A percentile compares a stretch with the other conserved stretches of the same genome.
These are phyloP conservation scores for Galeopsis tetrahit DNA, from an alignment of 257 asterid species.

Conservation along the genomic window DNA sequence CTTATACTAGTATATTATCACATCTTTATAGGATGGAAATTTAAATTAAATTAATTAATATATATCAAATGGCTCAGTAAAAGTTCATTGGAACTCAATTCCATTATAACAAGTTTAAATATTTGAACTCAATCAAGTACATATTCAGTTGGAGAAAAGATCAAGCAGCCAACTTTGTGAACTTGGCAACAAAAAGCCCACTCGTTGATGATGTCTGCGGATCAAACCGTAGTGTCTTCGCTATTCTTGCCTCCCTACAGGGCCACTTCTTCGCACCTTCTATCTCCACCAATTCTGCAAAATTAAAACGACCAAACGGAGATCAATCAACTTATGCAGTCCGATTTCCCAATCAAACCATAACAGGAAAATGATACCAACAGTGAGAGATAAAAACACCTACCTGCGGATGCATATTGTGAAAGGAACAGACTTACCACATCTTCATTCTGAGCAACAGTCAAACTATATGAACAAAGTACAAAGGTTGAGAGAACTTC, in stretches of 20 bases:
- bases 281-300: slow-evolving; percentile 75
- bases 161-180: slow-evolving; percentile 54
- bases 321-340: background rate
- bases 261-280: slow-evolving; percentile 76
- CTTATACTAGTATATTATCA: background rate
- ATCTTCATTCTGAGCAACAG: slow-evolving; percentile 89
- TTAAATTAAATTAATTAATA: background rate
- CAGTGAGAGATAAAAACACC: slow-evolving; percentile 1
- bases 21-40: background rate
- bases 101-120: too few species aligned
- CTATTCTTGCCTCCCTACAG: slow-evolving; percentile 63
- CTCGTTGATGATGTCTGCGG: slow-evolving; percentile 78
- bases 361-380: background rate
- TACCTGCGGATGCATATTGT: slow-evolving; percentile 66
- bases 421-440: slow-evolving; percentile 83
- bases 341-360: background rate
- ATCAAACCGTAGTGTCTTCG: slow-evolving; percentile 77
- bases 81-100: too few species aligned
- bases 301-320: slow-evolving; percentile 9
- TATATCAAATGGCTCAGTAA: background rate
- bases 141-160: slow-evolving; percentile 22
- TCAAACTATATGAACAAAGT: slow-evolving; percentile 54
- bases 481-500: background rate
- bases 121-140: background rate
- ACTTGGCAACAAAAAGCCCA: slow-evolving; percentile 87